phyloP scores from a whole-genome alignment of 108 stramenopile species.

The Heterococcus sp. region DNA sequence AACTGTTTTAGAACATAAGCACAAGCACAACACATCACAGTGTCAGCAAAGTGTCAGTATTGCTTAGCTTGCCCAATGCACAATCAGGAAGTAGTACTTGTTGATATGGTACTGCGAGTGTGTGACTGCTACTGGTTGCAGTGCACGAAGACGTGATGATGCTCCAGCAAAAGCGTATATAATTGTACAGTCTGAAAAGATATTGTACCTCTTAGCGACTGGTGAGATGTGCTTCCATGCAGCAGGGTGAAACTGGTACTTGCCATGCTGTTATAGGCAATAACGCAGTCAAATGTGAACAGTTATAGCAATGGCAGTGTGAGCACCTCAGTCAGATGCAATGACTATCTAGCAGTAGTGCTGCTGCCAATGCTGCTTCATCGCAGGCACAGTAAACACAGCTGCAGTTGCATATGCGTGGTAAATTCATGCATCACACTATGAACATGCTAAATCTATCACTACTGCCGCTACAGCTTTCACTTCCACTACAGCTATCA shows the following conservation, averaged over 20 bases:
- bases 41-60: too few species aligned
- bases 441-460: background rate
- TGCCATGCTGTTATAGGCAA: conserved; percentile 16
- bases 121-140: too few species aligned
- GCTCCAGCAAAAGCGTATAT: too few species aligned
- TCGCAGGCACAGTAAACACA: background rate
- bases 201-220: conserved; percentile 22
- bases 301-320: background rate
- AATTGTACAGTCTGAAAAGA: too few species aligned
- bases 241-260: conserved; percentile 34
- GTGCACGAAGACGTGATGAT: too few species aligned
- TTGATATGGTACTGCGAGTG: too few species aligned
- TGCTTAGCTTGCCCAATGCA: too few species aligned
- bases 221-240: conserved; percentile 11
- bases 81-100: too few species aligned
- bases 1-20: too few species aligned
- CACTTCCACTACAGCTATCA: background rate
- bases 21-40: too few species aligned
- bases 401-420: background rate
- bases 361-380: background rate
- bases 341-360: background rate
- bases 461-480: background rate
- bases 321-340: background rate
- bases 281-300: background rate
- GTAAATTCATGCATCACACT: background rate